Conservation (phyloP, 768 basidiomycete genomes). For the Leucocoprinus leucothites region DNA sequence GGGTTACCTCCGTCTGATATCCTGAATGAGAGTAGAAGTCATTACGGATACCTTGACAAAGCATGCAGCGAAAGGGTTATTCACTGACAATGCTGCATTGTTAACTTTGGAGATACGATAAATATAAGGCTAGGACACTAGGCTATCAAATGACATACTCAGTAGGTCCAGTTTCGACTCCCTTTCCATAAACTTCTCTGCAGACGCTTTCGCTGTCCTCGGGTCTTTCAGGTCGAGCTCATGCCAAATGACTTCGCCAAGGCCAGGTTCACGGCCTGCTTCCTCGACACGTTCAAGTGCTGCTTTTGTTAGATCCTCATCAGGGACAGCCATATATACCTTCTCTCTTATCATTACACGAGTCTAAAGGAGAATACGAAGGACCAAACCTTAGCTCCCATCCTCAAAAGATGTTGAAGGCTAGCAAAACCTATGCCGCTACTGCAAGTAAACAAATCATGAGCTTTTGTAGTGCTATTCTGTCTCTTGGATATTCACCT, state of each 20-base stretch:
- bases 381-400: not conserved
- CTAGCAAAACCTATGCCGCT: constrained; percentile 7
- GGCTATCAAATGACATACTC: constrained; percentile 24
- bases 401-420: not conserved
- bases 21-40: too few relatives aligned
- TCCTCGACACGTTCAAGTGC: constrained; percentile 35
- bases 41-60: too few relatives aligned
- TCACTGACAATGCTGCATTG: too few relatives aligned
- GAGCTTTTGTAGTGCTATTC: not conserved
- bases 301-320: constrained; percentile 39
- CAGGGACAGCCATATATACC: constrained; percentile 53
- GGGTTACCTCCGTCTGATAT: too few relatives aligned
- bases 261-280: constrained; percentile 26
- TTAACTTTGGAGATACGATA: too few relatives aligned
- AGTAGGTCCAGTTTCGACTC: constrained; percentile 55
- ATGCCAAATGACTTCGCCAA: constrained; percentile 46
- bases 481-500: not conserved
- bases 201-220: constrained; percentile 39
- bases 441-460: not conserved
- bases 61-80: too few relatives aligned
- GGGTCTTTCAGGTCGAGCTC: constrained; percentile 50
- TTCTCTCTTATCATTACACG: not conserved
- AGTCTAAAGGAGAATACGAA: too few relatives aligned
- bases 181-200: constrained; percentile 42
- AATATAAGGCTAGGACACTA: too few relatives aligned